These are phyloP conservation scores for Ogataea pilisensis DNA, from an alignment of 805 yeast species.

Conservation along the genomic window DNA sequence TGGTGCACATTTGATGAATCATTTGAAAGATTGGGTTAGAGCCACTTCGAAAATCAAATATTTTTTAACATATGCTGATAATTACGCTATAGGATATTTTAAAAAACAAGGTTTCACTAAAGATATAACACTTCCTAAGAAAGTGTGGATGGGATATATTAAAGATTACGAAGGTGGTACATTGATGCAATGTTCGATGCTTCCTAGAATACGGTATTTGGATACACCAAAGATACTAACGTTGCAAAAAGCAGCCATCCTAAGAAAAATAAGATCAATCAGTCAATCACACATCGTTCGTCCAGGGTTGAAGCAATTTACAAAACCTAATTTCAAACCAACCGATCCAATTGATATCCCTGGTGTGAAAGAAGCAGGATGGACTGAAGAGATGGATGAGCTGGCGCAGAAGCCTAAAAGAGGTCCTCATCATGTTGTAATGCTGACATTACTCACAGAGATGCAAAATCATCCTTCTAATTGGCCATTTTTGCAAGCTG, in stretches of 20 bases:
- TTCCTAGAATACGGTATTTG: slow-evolving; percentile 81
- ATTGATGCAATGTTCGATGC: slow-evolving; percentile 93
- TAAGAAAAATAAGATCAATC: slow-evolving; percentile 73
- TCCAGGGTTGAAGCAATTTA: slow-evolving; percentile 75
- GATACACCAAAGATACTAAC: slow-evolving; percentile 84
- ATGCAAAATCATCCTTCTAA: slow-evolving; percentile 93
- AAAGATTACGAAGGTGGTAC: slow-evolving; percentile 99
- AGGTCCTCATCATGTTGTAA: slow-evolving; percentile 90
- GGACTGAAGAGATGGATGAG: slow-evolving; percentile 98
- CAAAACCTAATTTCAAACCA: slow-evolving; percentile 41
- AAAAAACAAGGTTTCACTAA: slow-evolving; percentile 98
- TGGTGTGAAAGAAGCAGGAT: slow-evolving; percentile 89
- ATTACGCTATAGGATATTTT: slow-evolving; percentile 97
- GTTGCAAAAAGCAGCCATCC: slow-evolving; percentile 87
- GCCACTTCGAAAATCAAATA: slow-evolving; percentile 82
- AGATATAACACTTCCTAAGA: slow-evolving; percentile 80
- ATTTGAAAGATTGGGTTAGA: slow-evolving; percentile 89
- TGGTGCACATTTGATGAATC: slow-evolving; percentile 99
- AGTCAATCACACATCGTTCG: slow-evolving; percentile 77
- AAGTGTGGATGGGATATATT: slow-evolving; percentile 96
- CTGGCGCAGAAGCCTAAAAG: slow-evolving; percentile 92
- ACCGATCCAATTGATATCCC: slow-evolving; percentile 85
- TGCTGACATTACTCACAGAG: slow-evolving; percentile 85
- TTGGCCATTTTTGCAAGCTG: slow-evolving; percentile 97
- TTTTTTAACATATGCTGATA: slow-evolving; percentile 94